Percentiles rank a stretch among this genome's conserved stretches.
Conservation (phyloP, 1,139 yeast genomes). For the Zygotorulaspora mrakii region DNA sequence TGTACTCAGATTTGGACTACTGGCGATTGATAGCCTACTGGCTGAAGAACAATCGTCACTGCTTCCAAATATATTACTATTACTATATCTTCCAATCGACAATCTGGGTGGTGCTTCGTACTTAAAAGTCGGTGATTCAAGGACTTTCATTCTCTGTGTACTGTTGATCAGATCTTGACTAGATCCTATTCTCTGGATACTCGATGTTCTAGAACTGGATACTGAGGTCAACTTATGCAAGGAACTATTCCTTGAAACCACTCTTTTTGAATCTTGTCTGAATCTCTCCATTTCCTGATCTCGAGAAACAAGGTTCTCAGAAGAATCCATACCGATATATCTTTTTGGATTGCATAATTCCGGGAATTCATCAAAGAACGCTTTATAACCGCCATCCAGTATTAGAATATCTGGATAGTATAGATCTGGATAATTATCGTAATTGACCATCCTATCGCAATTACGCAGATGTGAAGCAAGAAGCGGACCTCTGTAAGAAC, state of each 20-base stretch:
- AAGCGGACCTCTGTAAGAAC: slow-evolving; percentile 87
- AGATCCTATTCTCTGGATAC: slow-evolving; percentile 6
- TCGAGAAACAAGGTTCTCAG: slow-evolving; percentile 59
- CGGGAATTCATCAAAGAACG: slow-evolving; percentile 53
- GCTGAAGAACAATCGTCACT: slow-evolving; percentile 16
- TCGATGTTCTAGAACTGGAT: slow-evolving; percentile 16
- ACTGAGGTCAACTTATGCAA: slow-evolving; percentile 26
- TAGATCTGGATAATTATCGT: slow-evolving; percentile 71
- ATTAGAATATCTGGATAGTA: slow-evolving; percentile 85
- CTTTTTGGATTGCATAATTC: slow-evolving; percentile 65
- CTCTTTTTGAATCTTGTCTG: slow-evolving; percentile 54
- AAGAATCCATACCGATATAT: slow-evolving; percentile 85
- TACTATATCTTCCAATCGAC: slow-evolving; percentile 17
- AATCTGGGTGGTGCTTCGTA: slow-evolving; percentile 31
- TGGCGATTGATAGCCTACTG: slow-evolving; percentile 14
- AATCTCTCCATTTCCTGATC: slow-evolving; percentile 70
- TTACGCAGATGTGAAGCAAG: slow-evolving; percentile 85
- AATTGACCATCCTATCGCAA: slow-evolving; percentile 72
- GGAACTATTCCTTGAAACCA: slow-evolving; percentile 38
- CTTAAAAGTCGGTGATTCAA: slow-evolving; percentile 16
- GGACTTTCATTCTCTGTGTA: slow-evolving; percentile 6
- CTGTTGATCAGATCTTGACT: slow-evolving; percentile 7
- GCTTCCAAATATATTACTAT: slow-evolving; percentile 16
- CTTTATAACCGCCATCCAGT: slow-evolving; percentile 86
- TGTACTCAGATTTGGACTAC: slow-evolving; percentile 16